phyloP scores from a whole-genome alignment of 2,329 filamentous ascomycete species.

The Hypoxylon sp. region DNA sequence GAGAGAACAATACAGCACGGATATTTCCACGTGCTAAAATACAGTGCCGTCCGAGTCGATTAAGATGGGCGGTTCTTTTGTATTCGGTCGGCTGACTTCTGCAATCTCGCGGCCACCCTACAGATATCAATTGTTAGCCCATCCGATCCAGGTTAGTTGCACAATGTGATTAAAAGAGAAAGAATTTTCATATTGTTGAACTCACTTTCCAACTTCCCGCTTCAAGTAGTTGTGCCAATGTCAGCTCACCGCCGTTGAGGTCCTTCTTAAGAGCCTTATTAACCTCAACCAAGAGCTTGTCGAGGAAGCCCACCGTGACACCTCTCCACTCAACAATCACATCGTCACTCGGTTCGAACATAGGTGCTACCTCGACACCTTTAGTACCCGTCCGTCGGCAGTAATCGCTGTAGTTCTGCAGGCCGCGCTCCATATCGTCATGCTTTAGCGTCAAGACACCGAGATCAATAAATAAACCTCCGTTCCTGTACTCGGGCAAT shows the following conservation, averaged over 20 bases:
- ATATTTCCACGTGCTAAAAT: slow-evolving; percentile 70
- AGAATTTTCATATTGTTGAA: slow-evolving; percentile 1
- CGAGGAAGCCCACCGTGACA: slow-evolving; percentile 80
- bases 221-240: slow-evolving; percentile 89
- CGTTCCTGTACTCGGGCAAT: slow-evolving; percentile 92
- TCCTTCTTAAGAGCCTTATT: slow-evolving; percentile 77
- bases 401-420: slow-evolving; percentile 79
- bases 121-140: slow-evolving; percentile 26
- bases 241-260: slow-evolving; percentile 80
- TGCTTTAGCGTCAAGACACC: slow-evolving; percentile 84
- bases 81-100: slow-evolving; percentile 94
- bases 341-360: slow-evolving; percentile 81
- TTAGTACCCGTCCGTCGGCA: slow-evolving; percentile 79
- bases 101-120: slow-evolving; percentile 94
- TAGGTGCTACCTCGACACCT: slow-evolving; percentile 71
- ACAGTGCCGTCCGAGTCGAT: slow-evolving; percentile 97
- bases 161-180: background rate
- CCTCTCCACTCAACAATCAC: slow-evolving; percentile 86
- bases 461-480: slow-evolving; percentile 87
- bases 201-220: slow-evolving; percentile 94
- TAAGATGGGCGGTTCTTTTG: slow-evolving; percentile 95
- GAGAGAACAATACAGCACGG: slow-evolving; percentile 22
- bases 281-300: slow-evolving; percentile 74
- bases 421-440: slow-evolving; percentile 77
- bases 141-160: slow-evolving; percentile 43